Base-by-base conservation (phyloP, 2,329 filamentous ascomycete species). In the Colletotrichum musae region DNA sequence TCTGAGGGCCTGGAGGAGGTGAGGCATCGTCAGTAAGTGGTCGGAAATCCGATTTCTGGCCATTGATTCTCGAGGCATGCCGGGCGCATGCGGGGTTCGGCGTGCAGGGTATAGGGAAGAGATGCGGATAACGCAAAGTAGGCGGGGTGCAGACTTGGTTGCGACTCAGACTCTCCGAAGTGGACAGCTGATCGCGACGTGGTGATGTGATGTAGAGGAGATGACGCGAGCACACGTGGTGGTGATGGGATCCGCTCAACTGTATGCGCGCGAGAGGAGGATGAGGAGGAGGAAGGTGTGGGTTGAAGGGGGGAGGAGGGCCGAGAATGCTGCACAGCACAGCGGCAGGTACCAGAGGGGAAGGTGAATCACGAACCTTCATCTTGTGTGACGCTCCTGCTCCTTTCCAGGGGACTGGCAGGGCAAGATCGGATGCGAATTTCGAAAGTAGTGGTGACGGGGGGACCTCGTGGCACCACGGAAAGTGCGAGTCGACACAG, bases 1-100 rank as follows among this genome's bases (percentile, higher is more conserved):
- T 80, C 94, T 90, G 82, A 97, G 88, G 80, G 91, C 92, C 92
- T 94, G 84, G 56, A 85, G 73, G 48, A 81, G 75, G 77, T 81
- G 80, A 80, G 83, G 83, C 48, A 76, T 76, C 69, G 79, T 86
- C 79, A 86, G 84, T 47, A 69, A 15, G 45, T 69, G 56, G 36
- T 69, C 67, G 45, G 67, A 69, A 56, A 69, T 54, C 21, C 67
- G 67, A 57, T 66, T 52, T 61, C 74, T 68, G 57, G 68, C 28
- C 24, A 69, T 56, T 21, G 63, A 67, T 26, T 64, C 64, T 59
- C 58, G 68, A 53, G 59, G 50, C 64, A 70, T 64, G 50, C 54
- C 71, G 62, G 62, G 68, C 62, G 70, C 70, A 73, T 61, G 58
- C 53, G 61, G 52, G 56, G 65, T 72, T 58, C 58, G 58, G 68